Conservation (phyloP, 768 basidiomycete species). For the Tulasnella calospora region DNA sequence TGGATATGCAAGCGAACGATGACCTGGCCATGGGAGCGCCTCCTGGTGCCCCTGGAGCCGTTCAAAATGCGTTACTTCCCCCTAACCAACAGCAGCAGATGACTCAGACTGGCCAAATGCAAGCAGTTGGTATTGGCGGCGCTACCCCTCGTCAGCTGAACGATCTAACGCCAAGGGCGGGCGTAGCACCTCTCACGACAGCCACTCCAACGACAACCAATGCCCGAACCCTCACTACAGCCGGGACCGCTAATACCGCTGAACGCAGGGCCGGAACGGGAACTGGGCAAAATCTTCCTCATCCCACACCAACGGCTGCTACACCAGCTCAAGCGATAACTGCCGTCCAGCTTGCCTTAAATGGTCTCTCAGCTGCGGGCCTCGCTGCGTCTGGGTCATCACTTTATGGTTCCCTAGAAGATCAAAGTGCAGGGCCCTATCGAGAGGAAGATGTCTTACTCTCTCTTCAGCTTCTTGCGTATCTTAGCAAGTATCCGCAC, state of each 20-base stretch:
- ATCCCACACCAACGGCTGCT: constrained; percentile 18
- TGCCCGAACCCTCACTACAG: neutral
- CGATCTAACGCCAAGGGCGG: constrained; percentile 15
- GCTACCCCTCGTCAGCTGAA: constrained; percentile 11
- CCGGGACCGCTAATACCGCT: neutral
- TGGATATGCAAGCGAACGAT: constrained; percentile 65
- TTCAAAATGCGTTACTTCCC: constrained; percentile 33
- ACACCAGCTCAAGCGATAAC: constrained; percentile 19
- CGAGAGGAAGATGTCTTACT: constrained; percentile 92
- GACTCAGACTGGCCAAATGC: constrained; percentile 38
- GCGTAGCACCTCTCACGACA: constrained; percentile 12
- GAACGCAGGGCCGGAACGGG: neutral
- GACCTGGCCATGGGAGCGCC: constrained; percentile 88
- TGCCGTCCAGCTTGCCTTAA: constrained; percentile 19
- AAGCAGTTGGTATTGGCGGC: constrained; percentile 22
- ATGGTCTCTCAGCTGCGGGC: constrained; percentile 17
- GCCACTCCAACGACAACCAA: constrained; percentile 19
- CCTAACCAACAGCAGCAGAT: constrained; percentile 33
- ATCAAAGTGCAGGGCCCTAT: constrained; percentile 54
- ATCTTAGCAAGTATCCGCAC: constrained; percentile 96
- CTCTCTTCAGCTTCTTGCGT: constrained; percentile 87
- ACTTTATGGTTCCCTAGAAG: neutral
- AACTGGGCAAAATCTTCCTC: neutral
- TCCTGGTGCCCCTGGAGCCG: constrained; percentile 81
- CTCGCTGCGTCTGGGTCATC: constrained; percentile 20